phyloP scores from a whole-genome alignment of 495 filamentous ascomycete species.

The Articulospora tetracladia region DNA sequence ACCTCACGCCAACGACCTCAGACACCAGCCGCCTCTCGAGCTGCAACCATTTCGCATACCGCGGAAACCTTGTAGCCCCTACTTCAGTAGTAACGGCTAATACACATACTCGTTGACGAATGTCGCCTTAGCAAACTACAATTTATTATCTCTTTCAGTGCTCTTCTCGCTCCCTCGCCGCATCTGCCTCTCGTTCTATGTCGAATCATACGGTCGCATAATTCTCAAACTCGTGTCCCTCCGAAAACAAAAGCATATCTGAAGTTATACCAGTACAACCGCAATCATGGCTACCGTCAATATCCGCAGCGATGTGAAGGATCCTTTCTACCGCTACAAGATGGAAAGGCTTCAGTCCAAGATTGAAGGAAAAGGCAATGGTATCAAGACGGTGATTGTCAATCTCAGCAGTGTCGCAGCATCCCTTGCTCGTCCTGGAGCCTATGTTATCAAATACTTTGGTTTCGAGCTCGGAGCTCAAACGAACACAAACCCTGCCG shows the following conservation, averaged over 20 bases:
- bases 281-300: conserved; percentile 87
- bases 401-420: conserved; percentile 93
- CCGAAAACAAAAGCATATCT: conserved; percentile 19
- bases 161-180: conserved; percentile 24
- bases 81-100: conserved; percentile 77
- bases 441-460: conserved; percentile 99
- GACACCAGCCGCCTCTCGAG: conserved; percentile 84
- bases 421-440: conserved; percentile 86
- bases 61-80: conserved; percentile 82
- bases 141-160: conserved; percentile 36
- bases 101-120: conserved; percentile 39
- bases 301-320: conserved; percentile 96
- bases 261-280: conserved; percentile 25
- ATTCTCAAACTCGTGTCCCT: conserved; percentile 31
- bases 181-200: conserved; percentile 44
- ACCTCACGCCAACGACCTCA: conserved; percentile 68
- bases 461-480: conserved; percentile 98
- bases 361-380: conserved; percentile 99
- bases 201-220: conserved; percentile 39
- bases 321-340: conserved; percentile 99
- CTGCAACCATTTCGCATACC: conserved; percentile 90
- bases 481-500: conserved; percentile 93
- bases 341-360: conserved; percentile 98
- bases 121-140: conserved; percentile 42
- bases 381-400: conserved; percentile 95